phyloP scores from a whole-genome alignment of 2,329 filamentous ascomycete genomes.

The Incumbomyces lentus region DNA sequence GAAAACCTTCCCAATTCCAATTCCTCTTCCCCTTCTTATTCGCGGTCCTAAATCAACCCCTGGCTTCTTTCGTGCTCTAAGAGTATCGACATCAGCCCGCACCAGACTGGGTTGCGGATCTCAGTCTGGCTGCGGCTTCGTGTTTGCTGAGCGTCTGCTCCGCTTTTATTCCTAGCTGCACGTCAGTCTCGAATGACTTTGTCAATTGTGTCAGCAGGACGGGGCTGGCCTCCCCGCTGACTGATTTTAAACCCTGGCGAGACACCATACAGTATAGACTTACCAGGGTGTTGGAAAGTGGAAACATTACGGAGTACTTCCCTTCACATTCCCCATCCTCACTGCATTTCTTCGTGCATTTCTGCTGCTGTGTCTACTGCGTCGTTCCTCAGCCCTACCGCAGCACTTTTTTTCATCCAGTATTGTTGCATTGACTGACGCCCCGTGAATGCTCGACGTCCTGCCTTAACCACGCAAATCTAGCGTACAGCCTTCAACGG shows the following conservation, averaged over 20 bases:
- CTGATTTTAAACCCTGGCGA: neutral
- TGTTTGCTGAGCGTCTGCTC: neutral
- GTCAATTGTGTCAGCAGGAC: constrained; percentile 6
- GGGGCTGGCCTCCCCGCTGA: neutral
- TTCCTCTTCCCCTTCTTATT: constrained; percentile 3
- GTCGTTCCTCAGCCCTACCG: neutral
- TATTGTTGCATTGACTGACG: neutral
- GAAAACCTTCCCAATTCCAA: constrained; percentile 3
- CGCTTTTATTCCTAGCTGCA: constrained; percentile 4
- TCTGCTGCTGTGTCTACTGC: neutral
- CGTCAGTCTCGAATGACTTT: constrained; percentile 7
- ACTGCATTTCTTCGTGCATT: constrained; percentile 5
- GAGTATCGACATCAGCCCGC: neutral
- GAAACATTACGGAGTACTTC: constrained; percentile 2
- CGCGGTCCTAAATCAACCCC: neutral
- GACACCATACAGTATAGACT: neutral
- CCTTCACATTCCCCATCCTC: constrained; percentile 1
- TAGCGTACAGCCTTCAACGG: neutral
- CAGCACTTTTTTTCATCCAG: neutral
- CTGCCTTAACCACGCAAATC: neutral
- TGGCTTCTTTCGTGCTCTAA: neutral
- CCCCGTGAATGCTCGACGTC: neutral
- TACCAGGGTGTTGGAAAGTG: constrained; percentile 3
- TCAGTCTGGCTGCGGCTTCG: neutral
- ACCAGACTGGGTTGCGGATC: neutral